phyloP scores from a whole-genome alignment of 1,284 basidiomycete species.

The Bondarzewia mesenterica region DNA sequence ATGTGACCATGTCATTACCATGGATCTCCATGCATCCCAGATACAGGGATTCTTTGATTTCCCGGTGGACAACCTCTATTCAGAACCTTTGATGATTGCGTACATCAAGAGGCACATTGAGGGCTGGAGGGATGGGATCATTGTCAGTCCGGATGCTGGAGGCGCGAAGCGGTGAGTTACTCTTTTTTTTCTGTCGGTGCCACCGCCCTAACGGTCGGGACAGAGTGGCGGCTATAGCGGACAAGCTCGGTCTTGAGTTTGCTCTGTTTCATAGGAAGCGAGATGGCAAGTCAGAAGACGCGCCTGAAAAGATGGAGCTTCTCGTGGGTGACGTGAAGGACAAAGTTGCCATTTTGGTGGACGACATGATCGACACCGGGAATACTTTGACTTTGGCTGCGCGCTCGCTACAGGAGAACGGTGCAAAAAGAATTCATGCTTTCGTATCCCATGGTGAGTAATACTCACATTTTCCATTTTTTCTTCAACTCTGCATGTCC shows the following conservation, averaged over 20 bases:
- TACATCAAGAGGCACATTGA: slow-evolving; percentile 88
- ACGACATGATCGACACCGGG: slow-evolving; percentile 98
- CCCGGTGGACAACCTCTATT: slow-evolving; percentile 94
- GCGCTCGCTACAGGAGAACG: slow-evolving; percentile 79
- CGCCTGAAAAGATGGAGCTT: slow-evolving; percentile 83
- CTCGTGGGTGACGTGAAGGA: slow-evolving; percentile 95
- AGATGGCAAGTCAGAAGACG: slow-evolving; percentile 46
- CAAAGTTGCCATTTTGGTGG: slow-evolving; percentile 90
- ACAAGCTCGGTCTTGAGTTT: slow-evolving; percentile 94
- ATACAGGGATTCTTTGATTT: slow-evolving; percentile 99
- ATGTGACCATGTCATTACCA: slow-evolving; percentile 97
- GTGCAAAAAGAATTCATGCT: slow-evolving; percentile 84
- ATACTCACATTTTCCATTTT: slow-evolving; percentile 4
- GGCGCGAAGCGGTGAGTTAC: slow-evolving; percentile 86
- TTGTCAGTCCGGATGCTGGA: slow-evolving; percentile 96
- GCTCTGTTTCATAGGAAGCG: slow-evolving; percentile 94
- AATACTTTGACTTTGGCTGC: slow-evolving; percentile 82
- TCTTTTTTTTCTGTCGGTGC: background rate
- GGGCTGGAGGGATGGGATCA: slow-evolving; percentile 84
- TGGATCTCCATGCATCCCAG: slow-evolving; percentile 97
- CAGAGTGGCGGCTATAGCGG: slow-evolving; percentile 91
- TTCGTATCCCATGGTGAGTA: slow-evolving; percentile 84
- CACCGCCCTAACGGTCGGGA: background rate
- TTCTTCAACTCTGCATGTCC: slow-evolving; percentile 4
- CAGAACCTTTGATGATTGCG: slow-evolving; percentile 80